Percentiles rank a stretch among this genome's conserved stretches.
These are phyloP conservation scores for Chrysophaeum taylorii DNA, from an alignment of 352 stramenopile genomes.

Conservation along the genomic window DNA sequence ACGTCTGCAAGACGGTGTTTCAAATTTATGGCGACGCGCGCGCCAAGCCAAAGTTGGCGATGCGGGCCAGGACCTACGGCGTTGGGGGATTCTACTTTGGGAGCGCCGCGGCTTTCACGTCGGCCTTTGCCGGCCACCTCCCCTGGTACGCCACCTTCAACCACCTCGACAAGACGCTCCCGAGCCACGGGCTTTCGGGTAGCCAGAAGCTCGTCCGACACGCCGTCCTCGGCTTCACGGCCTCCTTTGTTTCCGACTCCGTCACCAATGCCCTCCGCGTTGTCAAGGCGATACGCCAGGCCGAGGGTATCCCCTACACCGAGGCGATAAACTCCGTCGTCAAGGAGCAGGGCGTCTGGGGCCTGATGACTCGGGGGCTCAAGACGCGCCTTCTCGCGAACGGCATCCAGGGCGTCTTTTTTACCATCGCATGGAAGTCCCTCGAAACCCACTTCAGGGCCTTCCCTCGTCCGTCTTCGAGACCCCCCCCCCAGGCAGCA, in stretches of 20 bases:
- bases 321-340: background rate
- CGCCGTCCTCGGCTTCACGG: conserved; percentile 69
- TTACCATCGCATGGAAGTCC: conserved; percentile 45
- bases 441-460: too few relatives aligned
- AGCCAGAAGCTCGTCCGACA: conserved; percentile 54
- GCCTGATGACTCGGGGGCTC: conserved; percentile 47
- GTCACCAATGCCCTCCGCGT: conserved; percentile 73
- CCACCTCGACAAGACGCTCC: conserved; percentile 51
- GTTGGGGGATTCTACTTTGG: too few relatives aligned
- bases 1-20: conserved; percentile 50
- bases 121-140: conserved; percentile 63
- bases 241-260: conserved; percentile 63
- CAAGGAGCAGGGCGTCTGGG: conserved; percentile 12
- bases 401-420: conserved; percentile 49
- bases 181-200: conserved; percentile 43
- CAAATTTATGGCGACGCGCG: too few relatives aligned
- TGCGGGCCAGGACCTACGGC: too few relatives aligned
- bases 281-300: conserved; percentile 69
- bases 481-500: too few relatives aligned
- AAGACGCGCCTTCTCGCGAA: conserved; percentile 49
- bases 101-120: too few relatives aligned
- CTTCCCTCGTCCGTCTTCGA: too few relatives aligned
- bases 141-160: conserved; percentile 78
- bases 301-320: conserved; percentile 11
- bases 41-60: too few relatives aligned